phyloP scores from a whole-genome alignment of 441 rosid genomes.

The Sinapis alba region DNA sequence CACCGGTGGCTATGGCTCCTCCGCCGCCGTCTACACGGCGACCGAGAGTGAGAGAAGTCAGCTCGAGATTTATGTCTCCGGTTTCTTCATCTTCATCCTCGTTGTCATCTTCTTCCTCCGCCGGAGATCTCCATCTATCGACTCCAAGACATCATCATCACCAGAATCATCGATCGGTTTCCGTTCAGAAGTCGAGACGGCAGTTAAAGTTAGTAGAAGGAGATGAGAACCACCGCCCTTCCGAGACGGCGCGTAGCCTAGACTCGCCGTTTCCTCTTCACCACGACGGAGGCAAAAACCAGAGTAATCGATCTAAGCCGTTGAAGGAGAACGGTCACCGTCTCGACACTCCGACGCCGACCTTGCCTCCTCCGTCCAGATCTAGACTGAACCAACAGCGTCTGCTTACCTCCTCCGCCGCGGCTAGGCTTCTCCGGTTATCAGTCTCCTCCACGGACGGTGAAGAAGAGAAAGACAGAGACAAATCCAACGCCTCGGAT shows the following conservation, averaged over 20 bases:
- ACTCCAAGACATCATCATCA: slow-evolving; percentile 34
- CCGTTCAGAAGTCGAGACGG: slow-evolving; percentile 43
- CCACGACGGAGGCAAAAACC: slow-evolving; percentile 23
- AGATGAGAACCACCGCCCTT: slow-evolving; percentile 44
- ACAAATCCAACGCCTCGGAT: slow-evolving; percentile 6
- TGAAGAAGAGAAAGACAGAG: slow-evolving; percentile 1
- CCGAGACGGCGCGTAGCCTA: slow-evolving; percentile 43
- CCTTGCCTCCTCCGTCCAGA: slow-evolving; percentile 31
- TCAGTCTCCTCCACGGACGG: slow-evolving; percentile 25
- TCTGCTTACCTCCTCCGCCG: slow-evolving; percentile 45
- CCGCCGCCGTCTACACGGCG: slow-evolving; percentile 64
- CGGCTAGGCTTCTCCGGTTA: slow-evolving; percentile 56
- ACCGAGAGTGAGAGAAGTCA: slow-evolving; percentile 83
- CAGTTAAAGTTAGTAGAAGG: slow-evolving; percentile 43
- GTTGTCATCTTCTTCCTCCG: slow-evolving; percentile 36
- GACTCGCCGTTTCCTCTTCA: slow-evolving; percentile 43
- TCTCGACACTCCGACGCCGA: slow-evolving; percentile 31
- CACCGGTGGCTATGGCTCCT: slow-evolving; percentile 28
- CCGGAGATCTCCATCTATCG: slow-evolving; percentile 39
- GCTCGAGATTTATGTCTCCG: slow-evolving; percentile 88
- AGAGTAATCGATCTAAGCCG: slow-evolving; percentile 42
- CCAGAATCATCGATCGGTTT: not conserved
- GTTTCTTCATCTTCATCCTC: slow-evolving; percentile 39
- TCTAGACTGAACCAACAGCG: slow-evolving; percentile 42
- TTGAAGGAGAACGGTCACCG: slow-evolving; percentile 35